Evolutionary conservation across 805 yeast species (phyloP).

Genomic region (Ogataea dorogensis): DNA sequence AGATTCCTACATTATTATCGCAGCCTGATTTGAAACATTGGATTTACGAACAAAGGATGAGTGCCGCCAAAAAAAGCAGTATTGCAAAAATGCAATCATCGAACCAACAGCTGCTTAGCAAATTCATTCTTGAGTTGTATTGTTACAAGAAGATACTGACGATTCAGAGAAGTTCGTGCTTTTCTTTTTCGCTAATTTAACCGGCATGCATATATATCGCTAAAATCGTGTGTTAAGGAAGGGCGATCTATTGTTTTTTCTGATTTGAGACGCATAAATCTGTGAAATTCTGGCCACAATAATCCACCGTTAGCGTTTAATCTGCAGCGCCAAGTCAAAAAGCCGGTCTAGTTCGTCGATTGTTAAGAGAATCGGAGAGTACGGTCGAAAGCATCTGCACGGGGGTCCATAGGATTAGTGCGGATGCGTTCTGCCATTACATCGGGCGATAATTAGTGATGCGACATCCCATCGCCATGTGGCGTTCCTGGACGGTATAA

Average conservation of each 20-base stretch:
- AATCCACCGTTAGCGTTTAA: too few relatives aligned
- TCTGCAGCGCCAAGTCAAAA: too few relatives aligned
- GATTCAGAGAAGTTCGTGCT: conserved; percentile 5
- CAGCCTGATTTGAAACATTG: conserved; percentile 19
- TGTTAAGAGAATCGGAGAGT: too few relatives aligned
- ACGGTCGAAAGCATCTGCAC: too few relatives aligned
- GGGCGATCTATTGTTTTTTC: conserved; percentile 3
- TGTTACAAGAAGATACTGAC: conserved; percentile 15
- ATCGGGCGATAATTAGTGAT: too few relatives aligned
- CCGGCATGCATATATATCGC: conserved; percentile 6
- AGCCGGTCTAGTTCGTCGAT: too few relatives aligned
- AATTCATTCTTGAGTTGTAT: conserved; percentile 16
- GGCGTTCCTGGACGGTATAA: too few relatives aligned
- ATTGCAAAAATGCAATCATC: conserved; percentile 10
- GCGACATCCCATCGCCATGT: too few relatives aligned
- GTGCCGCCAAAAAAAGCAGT: conserved; percentile 9
- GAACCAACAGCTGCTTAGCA: conserved; percentile 14
- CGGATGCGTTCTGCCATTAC: too few relatives aligned
- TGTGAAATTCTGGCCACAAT: background rate
- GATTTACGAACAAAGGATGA: conserved; percentile 18
- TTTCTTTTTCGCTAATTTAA: conserved; percentile 2
- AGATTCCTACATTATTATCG: conserved; percentile 7
- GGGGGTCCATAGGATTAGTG: too few relatives aligned
- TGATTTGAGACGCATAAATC: conserved; percentile 5
- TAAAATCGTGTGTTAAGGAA: conserved; percentile 1